These are phyloP conservation scores for Heterobasidion irregulare DNA, from an alignment of 1,284 basidiomycete species.

Conservation along the genomic window DNA sequence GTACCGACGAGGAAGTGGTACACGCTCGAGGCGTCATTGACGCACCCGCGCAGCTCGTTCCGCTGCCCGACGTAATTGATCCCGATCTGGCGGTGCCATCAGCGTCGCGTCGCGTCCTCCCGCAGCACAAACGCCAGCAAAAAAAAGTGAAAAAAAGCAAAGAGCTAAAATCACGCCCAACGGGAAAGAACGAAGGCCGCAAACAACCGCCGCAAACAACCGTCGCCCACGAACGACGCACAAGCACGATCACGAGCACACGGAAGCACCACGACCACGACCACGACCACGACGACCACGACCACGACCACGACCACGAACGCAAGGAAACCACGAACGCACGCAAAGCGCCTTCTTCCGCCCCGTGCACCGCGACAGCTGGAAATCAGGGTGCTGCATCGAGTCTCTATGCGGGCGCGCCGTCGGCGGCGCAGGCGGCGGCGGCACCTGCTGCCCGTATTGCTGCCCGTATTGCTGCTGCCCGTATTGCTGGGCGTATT, in stretches of 20 bases:
- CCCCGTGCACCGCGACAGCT: conserved; percentile 67
- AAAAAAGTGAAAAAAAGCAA: too few species aligned
- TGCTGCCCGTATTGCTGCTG: too few species aligned
- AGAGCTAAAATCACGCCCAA: too few species aligned
- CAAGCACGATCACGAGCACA: neutral
- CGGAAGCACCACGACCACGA: neutral
- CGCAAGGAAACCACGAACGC: conserved; percentile 21
- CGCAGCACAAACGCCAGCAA: neutral
- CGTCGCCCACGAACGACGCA: neutral
- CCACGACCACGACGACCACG: neutral
- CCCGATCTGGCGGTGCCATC: conserved; percentile 42
- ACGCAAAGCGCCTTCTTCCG: conserved; percentile 69
- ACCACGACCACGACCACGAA: neutral
- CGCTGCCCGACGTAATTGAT: conserved; percentile 71
- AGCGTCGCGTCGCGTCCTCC: neutral
- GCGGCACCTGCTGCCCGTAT: neutral
- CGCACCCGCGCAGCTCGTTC: conserved; percentile 65
- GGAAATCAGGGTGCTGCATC: conserved; percentile 10
- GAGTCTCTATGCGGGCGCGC: neutral
- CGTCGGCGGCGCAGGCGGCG: neutral
- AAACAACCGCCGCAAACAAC: neutral
- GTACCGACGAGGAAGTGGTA: conserved; percentile 62
- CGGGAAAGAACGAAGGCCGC: neutral
- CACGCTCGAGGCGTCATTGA: conserved; percentile 77
- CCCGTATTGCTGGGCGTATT: neutral